These are phyloP conservation scores for Aspergillus kassunensis DNA, from an alignment of 495 filamentous ascomycete species.

Conservation along the genomic window DNA sequence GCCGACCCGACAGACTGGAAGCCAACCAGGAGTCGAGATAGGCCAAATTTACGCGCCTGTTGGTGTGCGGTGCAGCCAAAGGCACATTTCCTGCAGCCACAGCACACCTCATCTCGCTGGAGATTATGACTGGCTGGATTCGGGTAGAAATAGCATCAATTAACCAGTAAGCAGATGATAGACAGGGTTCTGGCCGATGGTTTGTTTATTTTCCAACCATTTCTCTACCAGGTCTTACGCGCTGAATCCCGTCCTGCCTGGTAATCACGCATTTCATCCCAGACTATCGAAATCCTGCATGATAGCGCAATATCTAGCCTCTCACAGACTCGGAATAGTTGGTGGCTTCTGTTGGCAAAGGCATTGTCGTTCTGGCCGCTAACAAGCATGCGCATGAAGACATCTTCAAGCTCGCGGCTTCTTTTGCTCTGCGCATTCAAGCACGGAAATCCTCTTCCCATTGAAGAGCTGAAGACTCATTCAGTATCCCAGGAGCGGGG, in stretches of 20 bases:
- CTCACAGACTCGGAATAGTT: neutral
- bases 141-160: neutral
- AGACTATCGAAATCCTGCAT: neutral
- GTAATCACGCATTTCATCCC: neutral
- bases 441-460: too few relatives aligned
- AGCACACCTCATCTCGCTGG: constrained; percentile 12
- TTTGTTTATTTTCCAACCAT: too few relatives aligned
- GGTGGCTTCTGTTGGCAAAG: neutral
- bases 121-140: neutral
- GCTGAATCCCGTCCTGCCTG: neutral
- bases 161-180: neutral
- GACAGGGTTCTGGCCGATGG: too few relatives aligned
- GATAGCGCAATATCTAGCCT: neutral
- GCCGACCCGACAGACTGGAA: constrained; percentile 13
- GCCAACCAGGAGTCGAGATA: constrained; percentile 8
- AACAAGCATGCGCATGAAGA: neutral
- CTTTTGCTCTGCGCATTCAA: neutral
- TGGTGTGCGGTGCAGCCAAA: constrained; percentile 13
- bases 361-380: neutral
- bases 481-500: neutral
- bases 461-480: too few relatives aligned
- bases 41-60: constrained; percentile 33
- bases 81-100: constrained; percentile 24
- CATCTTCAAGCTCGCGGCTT: neutral
- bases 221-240: neutral